Base-by-base conservation (phyloP, 306 rosid genomes). In the Erythrophleum fordii region DNA sequence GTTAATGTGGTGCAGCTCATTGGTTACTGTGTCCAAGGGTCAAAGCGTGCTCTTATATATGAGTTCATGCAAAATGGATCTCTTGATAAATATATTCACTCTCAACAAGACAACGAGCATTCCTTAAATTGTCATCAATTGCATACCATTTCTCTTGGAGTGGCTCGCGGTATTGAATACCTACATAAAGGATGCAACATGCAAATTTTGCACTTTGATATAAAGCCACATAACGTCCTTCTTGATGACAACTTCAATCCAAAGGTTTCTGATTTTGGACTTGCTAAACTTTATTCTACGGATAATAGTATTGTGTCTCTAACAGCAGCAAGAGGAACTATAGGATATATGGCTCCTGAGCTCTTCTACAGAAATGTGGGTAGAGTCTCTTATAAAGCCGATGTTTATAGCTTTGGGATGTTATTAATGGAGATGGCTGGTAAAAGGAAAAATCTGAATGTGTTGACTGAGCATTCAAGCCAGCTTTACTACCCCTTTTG, bases 141-240 rank as follows among this genome's bases (percentile, higher is more conserved):
- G n/a, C n/a, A n/a, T n/a, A n/a, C 69, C 5, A 61, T 72, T 46
- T 72, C 74, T 31, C 55, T 80, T n/a, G 79, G 46, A 22, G 45
- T 80, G 9, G 79, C 79, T 10, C n/a, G 1, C 0, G 74, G 74
- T 11, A 80, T 72, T 51, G 44, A 26, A 0, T 80, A 80, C 41
- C 66, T 73, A 20, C 79, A 80, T 49, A 16, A 72, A 1, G 75
- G 84, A 0, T 80, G 84, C 51, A 75, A 73, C 6, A 51, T 80
- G 66, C 84, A 62, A 35, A 80, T 80, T 62, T 23, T 80, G 9
- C 82, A 78, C 41, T 78, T 78, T 55, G 70, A 78, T 26, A 69
- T 78, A n/a, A 78, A 69, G 9, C 82, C 82, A 17, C 82, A 53
- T 17, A 78, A 68, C 23, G 55, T 78, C 26, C 76, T 78, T 52